These are phyloP conservation scores for Handroanthus guayacan DNA, from an alignment of 257 asterid species.

Conservation along the genomic window DNA sequence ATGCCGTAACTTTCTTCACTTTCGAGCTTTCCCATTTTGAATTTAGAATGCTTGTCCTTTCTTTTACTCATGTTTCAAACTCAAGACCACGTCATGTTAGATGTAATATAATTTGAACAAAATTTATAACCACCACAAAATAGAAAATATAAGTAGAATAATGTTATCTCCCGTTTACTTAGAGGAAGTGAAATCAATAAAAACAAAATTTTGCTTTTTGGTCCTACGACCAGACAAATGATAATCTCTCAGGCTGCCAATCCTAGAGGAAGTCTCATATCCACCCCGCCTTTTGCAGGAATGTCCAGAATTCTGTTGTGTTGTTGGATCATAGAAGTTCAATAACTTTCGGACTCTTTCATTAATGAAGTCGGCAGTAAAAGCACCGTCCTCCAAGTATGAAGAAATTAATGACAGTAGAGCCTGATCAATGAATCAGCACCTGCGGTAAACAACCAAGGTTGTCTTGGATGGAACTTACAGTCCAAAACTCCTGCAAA, in stretches of 20 bases:
- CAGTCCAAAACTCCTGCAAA: constrained; percentile 91
- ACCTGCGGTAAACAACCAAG: constrained; percentile 96
- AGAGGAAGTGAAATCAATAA: not conserved
- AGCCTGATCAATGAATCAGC: constrained; percentile 88
- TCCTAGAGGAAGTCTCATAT: not conserved
- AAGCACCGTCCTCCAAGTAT: not conserved
- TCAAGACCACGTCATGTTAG: too few species aligned
- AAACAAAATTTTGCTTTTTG: not conserved
- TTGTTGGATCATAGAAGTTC: not conserved
- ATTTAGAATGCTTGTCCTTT: too few species aligned
- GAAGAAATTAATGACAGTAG: constrained; percentile 62
- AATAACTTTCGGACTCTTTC: not conserved
- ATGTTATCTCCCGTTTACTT: too few species aligned
- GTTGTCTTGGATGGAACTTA: constrained; percentile 96
- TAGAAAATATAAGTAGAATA: too few species aligned
- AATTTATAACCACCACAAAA: too few species aligned
- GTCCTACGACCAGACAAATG: not conserved
- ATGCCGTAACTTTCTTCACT: too few species aligned
- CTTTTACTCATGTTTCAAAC: too few species aligned
- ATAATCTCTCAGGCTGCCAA: not conserved
- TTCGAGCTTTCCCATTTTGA: too few species aligned
- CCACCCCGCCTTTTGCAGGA: not conserved
- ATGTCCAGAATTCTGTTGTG: not conserved
- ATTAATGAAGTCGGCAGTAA: not conserved
- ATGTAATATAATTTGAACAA: too few species aligned